Conservation (phyloP, 1,284 basidiomycete genomes). For the Grifola frondosa region DNA sequence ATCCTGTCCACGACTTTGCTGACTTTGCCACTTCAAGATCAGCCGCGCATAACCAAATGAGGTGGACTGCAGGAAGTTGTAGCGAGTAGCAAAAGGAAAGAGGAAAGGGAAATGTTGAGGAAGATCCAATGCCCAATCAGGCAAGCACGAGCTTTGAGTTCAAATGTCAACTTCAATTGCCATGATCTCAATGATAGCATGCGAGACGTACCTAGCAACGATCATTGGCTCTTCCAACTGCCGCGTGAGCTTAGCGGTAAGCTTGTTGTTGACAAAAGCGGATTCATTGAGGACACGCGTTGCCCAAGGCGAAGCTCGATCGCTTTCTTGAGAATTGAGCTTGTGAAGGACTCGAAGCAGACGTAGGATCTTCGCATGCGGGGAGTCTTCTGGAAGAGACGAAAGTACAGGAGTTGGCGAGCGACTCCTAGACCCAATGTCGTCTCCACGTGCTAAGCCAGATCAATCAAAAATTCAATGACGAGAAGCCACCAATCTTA, state of each 20-base stretch:
- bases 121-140: conserved; percentile 94
- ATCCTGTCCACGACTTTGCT: conserved; percentile 73
- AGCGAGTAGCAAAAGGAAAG: conserved; percentile 97
- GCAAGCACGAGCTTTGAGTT: conserved; percentile 84
- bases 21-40: conserved; percentile 88
- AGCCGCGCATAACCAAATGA: conserved; percentile 96
- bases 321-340: conserved; percentile 65
- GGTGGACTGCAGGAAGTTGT: conserved; percentile 95
- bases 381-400: conserved; percentile 81
- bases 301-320: conserved; percentile 50
- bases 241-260: conserved; percentile 96
- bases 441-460: conserved; percentile 34
- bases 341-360: conserved; percentile 87
- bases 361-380: conserved; percentile 89
- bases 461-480: conserved; percentile 2
- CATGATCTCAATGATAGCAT: background rate
- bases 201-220: conserved; percentile 75
- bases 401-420: conserved; percentile 64
- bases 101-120: conserved; percentile 96
- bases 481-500: conserved; percentile 33
- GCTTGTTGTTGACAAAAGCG: conserved; percentile 95
- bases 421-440: conserved; percentile 45
- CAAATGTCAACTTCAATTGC: background rate
- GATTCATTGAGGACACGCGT: conserved; percentile 67
- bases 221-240: conserved; percentile 99